Evolutionary conservation across 192 early-diverging fungal species (phyloP), one percentile per base, ranked within the genome.

Genomic region (Backusella australiensis): DNA sequence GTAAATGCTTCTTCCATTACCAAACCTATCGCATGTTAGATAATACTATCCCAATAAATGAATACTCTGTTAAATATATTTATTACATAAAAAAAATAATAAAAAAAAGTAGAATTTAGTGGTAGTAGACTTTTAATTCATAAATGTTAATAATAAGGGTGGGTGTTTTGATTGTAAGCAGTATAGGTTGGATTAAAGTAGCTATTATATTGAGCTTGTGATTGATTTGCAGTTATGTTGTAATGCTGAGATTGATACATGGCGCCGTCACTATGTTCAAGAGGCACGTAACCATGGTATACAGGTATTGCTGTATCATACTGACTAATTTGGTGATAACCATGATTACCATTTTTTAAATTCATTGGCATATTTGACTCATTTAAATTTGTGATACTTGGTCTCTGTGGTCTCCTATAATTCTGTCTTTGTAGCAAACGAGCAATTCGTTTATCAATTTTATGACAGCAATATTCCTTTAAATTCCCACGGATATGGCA

Each of bases 391-490:
- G 21, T 56, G 8, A 56, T 56, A 7, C 53, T 21, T 23, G 8
- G n/a, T 21, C 53, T 56, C 23, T 56, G n/a, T 3, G n/a, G 9
- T 23, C 19, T 56, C n/a, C 3, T 56, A 19, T 56, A 56, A 23
- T 56, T 23, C 21, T 56, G 53, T 26, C n/a, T n/a, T 56, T 56
- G 53, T 6, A 56, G 53, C 21, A 56, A 56, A 11, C 53, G n/a
- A 21, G 53, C 9, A 56, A 56, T 23, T 26, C 53, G 53, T 81
- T 95, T 96, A 82, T 96, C 95, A 34, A 96, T 87, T 82, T 94
- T 94, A 85, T 95, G 93, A 69, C 91, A 94, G 69, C 93, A 94
- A 78, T 92, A 96, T 77, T 96, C 95, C 81, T 96, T 96, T 70
- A 96, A 81, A 75, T 96, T 96, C 34, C 95, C 95, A 42, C 85